Base-by-base conservation (phyloP, 1,139 yeast genomes). In the Pichia sp. region DNA sequence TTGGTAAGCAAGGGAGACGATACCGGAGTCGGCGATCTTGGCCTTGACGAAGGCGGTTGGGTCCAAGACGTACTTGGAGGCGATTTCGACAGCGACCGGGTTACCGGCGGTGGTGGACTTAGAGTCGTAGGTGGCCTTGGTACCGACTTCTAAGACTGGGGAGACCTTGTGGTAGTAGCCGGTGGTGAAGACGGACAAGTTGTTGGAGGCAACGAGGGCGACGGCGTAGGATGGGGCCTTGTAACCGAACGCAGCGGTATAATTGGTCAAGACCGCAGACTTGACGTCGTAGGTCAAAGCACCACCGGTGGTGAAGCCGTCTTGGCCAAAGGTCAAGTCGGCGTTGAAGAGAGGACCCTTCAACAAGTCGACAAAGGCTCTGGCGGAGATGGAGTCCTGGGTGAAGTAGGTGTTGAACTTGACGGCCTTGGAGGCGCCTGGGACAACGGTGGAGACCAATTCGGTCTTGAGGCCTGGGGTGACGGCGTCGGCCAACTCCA, bases 121-220 rank as follows among this genome's bases (percentile, higher is more conserved):
- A 63, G 96, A 85, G 79, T 91, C 97, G 85, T 95, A 89, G 65
- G 95, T 85, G 70, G 97, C 96, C 82, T 88, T 92, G 68, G 97
- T 96, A 79, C 97, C 98, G 67, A 92, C 96, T 82, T 93, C 97
- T 67, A 93, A 91, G 67, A 79, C 76, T 63, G 95, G 88, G 67
- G 91, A 83, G 63, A 93, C 96, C 76, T 81, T 87, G 87, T 93
- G 98, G 91, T 84, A 93, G 85, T 92, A 91, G 67, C 97, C 93
- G 68, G 97, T 97, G 57, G 97, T 80, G 83, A 87, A 90, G 65
- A 92, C 85, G 58, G 91, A 83, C 73, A 92, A 82, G 84, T 91
- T 90, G 79, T 87, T 84, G 72, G 95, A 82, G 68, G 96, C 91
- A 67, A 95, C 84, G 63, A 93, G 81, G 61, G 97, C 91, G 65